Percentiles rank a stretch among this genome's conserved stretches.
phyloP scores from a whole-genome alignment of 2,329 filamentous ascomycete species.

The Fusarium begoniae region DNA sequence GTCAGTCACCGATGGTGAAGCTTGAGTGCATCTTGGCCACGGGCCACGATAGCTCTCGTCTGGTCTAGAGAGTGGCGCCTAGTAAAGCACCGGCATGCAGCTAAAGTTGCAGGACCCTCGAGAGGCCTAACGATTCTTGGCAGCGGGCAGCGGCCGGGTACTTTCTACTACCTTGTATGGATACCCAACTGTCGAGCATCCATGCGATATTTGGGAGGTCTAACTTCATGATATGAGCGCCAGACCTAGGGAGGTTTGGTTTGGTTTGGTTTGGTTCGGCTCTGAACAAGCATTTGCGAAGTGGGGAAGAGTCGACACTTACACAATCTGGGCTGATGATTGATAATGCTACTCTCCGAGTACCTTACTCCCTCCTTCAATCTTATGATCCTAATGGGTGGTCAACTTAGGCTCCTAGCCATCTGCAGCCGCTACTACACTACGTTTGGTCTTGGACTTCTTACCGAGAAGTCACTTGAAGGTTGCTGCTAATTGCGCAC shows the following conservation, averaged over 20 bases:
- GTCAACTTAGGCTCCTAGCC: neutral
- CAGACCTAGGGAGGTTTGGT: constrained; percentile 1
- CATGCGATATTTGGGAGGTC: constrained; percentile 14
- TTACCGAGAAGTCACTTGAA: neutral
- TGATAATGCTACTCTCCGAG: neutral
- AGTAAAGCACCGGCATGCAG: constrained; percentile 14
- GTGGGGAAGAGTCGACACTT: constrained; percentile 9
- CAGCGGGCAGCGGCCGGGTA: constrained; percentile 1
- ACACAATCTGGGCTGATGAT: constrained; percentile 33
- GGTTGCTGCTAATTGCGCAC: neutral
- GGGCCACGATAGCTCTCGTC: constrained; percentile 15
- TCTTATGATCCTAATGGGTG: constrained; percentile 3
- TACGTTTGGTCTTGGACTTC: neutral
- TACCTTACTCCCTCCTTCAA: neutral
- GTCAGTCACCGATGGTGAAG: constrained; percentile 13
- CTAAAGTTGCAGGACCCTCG: constrained; percentile 25
- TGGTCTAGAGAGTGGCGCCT: neutral
- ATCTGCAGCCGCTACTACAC: neutral
- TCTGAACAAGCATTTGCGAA: constrained; percentile 21
- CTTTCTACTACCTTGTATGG: neutral
- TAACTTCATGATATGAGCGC: constrained; percentile 18
- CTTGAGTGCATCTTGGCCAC: constrained; percentile 1
- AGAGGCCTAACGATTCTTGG: constrained; percentile 25
- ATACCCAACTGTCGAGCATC: constrained; percentile 12
- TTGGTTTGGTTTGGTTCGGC: neutral